phyloP scores from a whole-genome alignment of 1,284 basidiomycete genomes.

The Dichomitus squalens region DNA sequence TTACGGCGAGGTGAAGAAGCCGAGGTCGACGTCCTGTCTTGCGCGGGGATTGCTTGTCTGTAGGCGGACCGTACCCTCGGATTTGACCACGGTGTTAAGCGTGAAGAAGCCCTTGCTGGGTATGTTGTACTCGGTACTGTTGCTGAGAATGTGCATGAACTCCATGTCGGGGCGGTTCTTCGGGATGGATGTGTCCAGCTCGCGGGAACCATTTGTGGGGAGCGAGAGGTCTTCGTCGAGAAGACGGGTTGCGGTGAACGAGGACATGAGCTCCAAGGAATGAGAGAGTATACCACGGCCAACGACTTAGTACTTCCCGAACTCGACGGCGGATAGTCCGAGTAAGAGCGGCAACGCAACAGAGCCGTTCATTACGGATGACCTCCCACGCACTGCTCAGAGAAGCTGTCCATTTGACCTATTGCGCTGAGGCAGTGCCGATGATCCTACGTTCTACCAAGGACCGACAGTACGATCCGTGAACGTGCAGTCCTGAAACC shows the following conservation, averaged over 20 bases:
- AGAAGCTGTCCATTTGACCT: no score
- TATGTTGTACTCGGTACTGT: slow-evolving; percentile 18
- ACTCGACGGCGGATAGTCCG: no score
- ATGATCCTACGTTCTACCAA: no score
- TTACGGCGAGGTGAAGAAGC: slow-evolving; percentile 28
- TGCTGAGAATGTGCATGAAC: slow-evolving; percentile 34
- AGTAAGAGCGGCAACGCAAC: no score
- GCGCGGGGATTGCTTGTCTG: slow-evolving; percentile 35
- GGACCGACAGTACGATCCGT: no score
- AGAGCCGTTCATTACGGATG: no score
- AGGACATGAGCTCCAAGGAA: slow-evolving; percentile 31
- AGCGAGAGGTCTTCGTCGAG: slow-evolving; percentile 23
- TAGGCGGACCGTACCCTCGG: slow-evolving; percentile 37
- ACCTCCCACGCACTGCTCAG: no score
- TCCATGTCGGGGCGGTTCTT: slow-evolving; percentile 39
- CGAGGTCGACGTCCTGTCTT: slow-evolving; percentile 34
- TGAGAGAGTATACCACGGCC: slow-evolving; percentile 34
- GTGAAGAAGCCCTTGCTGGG: slow-evolving; percentile 29
- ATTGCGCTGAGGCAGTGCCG: no score
- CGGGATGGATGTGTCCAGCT: slow-evolving; percentile 22
- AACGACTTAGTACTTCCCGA: slow-evolving; percentile 32
- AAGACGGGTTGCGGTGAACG: slow-evolving; percentile 30
- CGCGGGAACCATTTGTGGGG: slow-evolving; percentile 9
- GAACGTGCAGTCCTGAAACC: no score
- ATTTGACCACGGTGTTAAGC: slow-evolving; percentile 32